Conservation (phyloP, 1,284 basidiomycete species). For the Trichosporon ovoides region DNA sequence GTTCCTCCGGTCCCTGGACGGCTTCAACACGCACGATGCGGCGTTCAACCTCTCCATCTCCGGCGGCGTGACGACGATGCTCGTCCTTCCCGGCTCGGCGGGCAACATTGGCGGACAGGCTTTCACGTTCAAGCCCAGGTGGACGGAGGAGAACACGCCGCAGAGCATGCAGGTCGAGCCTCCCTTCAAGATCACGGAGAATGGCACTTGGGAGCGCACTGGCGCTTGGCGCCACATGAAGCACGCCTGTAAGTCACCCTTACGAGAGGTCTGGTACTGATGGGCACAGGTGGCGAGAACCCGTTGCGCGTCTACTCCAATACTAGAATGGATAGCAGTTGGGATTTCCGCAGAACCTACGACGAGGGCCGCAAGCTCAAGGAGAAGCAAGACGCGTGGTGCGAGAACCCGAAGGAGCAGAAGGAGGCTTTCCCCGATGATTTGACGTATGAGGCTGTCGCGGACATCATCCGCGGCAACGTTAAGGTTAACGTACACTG, state of each 20-base stretch:
- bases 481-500: conserved; percentile 71
- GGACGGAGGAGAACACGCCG: conserved; percentile 47
- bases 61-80: conserved; percentile 53
- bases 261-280: too few relatives aligned
- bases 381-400: conserved; percentile 64
- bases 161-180: conserved; percentile 49
- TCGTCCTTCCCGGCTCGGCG: conserved; percentile 51
- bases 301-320: conserved; percentile 51
- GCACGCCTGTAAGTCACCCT: conserved; percentile 35
- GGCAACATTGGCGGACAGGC: conserved; percentile 50
- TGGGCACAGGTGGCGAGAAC: conserved; percentile 47
- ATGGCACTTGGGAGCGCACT: conserved; percentile 35
- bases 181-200: conserved; percentile 39
- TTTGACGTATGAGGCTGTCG: conserved; percentile 75
- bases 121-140: conserved; percentile 53
- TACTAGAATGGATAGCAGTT: conserved; percentile 57
- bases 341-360: conserved; percentile 60
- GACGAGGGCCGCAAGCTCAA: conserved; percentile 68
- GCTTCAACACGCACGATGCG: conserved; percentile 54
- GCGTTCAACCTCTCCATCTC: conserved; percentile 51
- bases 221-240: conserved; percentile 46
- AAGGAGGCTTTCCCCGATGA: conserved; percentile 63
- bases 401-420: conserved; percentile 53
- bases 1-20: conserved; percentile 53
- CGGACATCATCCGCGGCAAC: conserved; percentile 68